Percentiles rank a stretch among this genome's conserved stretches.
These are phyloP conservation scores for Cystobasidium sp. DNA, from an alignment of 1,284 basidiomycete genomes.

Conservation along the genomic window DNA sequence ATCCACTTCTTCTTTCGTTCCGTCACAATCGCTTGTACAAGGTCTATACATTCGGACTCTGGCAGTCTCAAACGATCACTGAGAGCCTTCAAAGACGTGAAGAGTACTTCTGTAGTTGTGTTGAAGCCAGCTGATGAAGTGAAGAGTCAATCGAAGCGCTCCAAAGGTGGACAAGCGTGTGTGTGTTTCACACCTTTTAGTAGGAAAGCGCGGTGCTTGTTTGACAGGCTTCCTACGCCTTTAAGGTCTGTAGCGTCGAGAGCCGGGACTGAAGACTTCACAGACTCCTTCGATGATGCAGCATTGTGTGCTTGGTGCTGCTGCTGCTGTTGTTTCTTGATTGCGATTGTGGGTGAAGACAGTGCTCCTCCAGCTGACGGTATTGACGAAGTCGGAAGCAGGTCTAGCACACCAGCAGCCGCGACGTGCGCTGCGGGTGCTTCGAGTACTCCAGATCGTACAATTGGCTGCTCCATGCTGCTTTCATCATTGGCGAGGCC, in stretches of 20 bases:
- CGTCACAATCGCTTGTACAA: constrained; percentile 15
- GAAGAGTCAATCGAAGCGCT: neutral
- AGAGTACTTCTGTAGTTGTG: constrained; percentile 38
- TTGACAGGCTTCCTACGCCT: constrained; percentile 13
- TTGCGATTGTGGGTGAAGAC: neutral
- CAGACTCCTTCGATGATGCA: neutral
- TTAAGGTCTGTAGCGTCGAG: constrained; percentile 31
- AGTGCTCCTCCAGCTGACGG: constrained; percentile 5
- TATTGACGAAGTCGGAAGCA: constrained; percentile 1
- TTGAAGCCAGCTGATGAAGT: constrained; percentile 28
- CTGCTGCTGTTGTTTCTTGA: neutral
- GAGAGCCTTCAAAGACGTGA: constrained; percentile 25
- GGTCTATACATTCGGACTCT: constrained; percentile 18
- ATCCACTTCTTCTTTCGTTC: constrained; percentile 14
- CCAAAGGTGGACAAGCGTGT: neutral
- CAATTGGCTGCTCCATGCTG: constrained; percentile 2
- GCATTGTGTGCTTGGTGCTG: neutral
- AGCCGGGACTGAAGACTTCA: neutral
- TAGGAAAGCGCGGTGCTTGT: constrained; percentile 35
- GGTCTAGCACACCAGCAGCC: neutral
- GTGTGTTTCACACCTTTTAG: constrained; percentile 1
- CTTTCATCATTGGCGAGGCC: constrained; percentile 5
- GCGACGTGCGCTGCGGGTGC: neutral
- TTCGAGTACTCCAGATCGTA: neutral
- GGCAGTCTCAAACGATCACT: constrained; percentile 33